Base-by-base conservation (phyloP, 1,284 basidiomycete species). In the Phellopilus nigrolimitatus region DNA sequence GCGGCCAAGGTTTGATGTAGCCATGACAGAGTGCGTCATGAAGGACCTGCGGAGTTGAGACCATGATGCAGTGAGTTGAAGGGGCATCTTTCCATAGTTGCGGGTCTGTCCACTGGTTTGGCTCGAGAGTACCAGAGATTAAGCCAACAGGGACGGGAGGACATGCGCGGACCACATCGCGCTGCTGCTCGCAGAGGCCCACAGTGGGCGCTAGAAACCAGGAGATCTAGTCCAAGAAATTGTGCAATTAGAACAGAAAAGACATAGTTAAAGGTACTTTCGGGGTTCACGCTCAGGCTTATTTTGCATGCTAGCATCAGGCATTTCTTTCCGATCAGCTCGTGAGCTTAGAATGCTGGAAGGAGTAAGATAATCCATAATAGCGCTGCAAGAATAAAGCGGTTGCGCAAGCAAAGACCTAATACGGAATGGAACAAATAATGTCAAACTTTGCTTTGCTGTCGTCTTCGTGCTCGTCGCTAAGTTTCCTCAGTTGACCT, bases 171-270 rank as follows among this genome's bases (percentile, higher is more conserved):
- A 91, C 84, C 3, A 83, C 84, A 4, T 63, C 58, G 34, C 71
- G 69, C 61, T 91, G 89, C n/a, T n/a, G n/a, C n/a, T n/a, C n/a
- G n/a, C n/a, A n/a, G n/a, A n/a, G n/a, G n/a, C n/a, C n/a, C n/a
- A 89, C 87, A 0, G 87, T 89, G 0, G 89, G 88, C 0, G 84
- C 83, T 17, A 91, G 63, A 61, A 91, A 91, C 84, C 86, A 89
- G 0, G 77, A 84, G 2, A 84, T 68, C 85, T 87, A 55, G 15
- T 24, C 10, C 36, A 21, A 36, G 51, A 46, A 52, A 51, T 24
- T 13, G 10, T 13, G 31, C 36, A 17, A 45, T 27, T 54, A 34
- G 40, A 17, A 10, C 19, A 5, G 10, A 5, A 30, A n/a, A n/a
- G n/a, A n/a, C n/a, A 48, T 5, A 19, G 3, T 24, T 3, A 21